Evolutionary conservation across 371 early-diverging fungal species (phyloP), one percentile per base, ranked within the genome.

Genomic region (Rhizopus arrhizus): DNA sequence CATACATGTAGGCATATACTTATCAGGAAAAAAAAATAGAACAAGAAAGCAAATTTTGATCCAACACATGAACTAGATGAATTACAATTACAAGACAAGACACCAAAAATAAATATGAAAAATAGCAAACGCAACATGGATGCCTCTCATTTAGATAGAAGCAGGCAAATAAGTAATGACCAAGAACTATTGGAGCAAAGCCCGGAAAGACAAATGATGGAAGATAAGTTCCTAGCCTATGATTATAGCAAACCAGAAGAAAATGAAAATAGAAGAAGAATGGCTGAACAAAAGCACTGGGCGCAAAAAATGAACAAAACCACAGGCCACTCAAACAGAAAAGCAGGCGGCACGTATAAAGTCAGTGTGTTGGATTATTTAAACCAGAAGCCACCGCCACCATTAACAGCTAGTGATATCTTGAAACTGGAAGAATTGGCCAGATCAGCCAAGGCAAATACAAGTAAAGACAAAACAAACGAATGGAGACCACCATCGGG

Each of bases 1-100:
- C 10, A 15, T 53, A 40, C 48, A 16, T 58, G 3, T 42, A 7
- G 9, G 34, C 28, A 49, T 15, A 9, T 68, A 77, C 35, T 72
- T 69, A 55, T 64, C 11, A 36, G 11, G 2, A 36, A 9, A 9
- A 9, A 9, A 5, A 5, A 58, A 62, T 66, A 82, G 65, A 77
- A 75, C 45, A 86, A 91, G 60, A 75, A 81, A 53, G 81, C 87
- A 52, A 94, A 94, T 69, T 98, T 97, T 81, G 97, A 98, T 78
- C 94, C 95, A 7, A 92, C 95, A 7, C 91, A 94, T 65, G 97
- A 98, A 53, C 79, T 97, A 5, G 97, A 97, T 59, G 99, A 98
- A 66, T 82, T 96, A 29, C 73, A 96, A 36, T 73, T 95, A 42
- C 97, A 97, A 67, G 94, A 96, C 28, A 91, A 95, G 62, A 95